A percentile compares a stretch with the other conserved stretches of the same genome.
phyloP scores from a whole-genome alignment of 495 filamentous ascomycete genomes.

The Xylaria venustula region DNA sequence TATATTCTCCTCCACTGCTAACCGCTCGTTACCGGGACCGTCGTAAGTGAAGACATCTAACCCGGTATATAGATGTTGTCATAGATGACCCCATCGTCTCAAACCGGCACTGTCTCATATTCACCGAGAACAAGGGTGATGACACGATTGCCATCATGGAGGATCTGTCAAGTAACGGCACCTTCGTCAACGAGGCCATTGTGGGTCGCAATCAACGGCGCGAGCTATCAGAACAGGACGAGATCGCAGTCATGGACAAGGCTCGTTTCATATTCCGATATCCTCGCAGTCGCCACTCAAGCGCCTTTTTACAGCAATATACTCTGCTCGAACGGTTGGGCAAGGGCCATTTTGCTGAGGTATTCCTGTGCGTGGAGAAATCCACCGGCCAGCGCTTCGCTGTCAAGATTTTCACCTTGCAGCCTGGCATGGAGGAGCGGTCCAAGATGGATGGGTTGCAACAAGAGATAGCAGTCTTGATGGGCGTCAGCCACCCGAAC shows the following conservation, averaged over 20 bases:
- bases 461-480: conserved; percentile 93
- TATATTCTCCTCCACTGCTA: not conserved
- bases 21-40: not conserved
- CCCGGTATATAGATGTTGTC: conserved; percentile 62
- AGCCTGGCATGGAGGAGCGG: conserved; percentile 71
- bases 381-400: conserved; percentile 79
- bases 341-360: conserved; percentile 95
- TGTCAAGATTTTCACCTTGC: conserved; percentile 91
- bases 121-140: conserved; percentile 81
- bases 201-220: conserved; percentile 90
- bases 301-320: conserved; percentile 83
- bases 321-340: conserved; percentile 81
- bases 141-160: conserved; percentile 79
- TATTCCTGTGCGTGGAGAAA: conserved; percentile 88
- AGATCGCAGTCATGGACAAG: conserved; percentile 79
- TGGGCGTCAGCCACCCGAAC: conserved; percentile 95
- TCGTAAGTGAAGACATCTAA: conserved; percentile 17
- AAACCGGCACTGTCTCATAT: conserved; percentile 90
- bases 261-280: conserved; percentile 89
- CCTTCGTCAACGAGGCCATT: conserved; percentile 88
- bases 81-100: conserved; percentile 84
- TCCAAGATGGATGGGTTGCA: conserved; percentile 82
- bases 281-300: conserved; percentile 70
- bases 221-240: conserved; percentile 83
- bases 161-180: conserved; percentile 94